A percentile compares a stretch with the other conserved stretches of the same genome.
These are phyloP conservation scores for Lagenidium sp. DNA, from an alignment of 352 stramenopile species.

Conservation along the genomic window DNA sequence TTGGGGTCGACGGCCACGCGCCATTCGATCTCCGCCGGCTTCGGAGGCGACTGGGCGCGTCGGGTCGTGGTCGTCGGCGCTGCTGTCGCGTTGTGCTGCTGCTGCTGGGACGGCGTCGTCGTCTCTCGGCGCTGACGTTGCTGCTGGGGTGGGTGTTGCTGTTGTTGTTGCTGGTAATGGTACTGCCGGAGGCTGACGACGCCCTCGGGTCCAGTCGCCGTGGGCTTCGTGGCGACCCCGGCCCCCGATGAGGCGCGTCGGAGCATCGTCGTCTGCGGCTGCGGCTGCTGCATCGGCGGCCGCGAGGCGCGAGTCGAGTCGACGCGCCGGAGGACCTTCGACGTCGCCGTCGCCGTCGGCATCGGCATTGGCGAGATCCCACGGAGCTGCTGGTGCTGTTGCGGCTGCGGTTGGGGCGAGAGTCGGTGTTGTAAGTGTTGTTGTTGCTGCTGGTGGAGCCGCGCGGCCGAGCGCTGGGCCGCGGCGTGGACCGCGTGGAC, in stretches of 20 bases:
- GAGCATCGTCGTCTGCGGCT: background rate
- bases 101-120: background rate
- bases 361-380: no score
- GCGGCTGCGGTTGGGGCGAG: background rate
- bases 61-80: background rate
- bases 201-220: background rate
- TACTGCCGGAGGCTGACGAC: background rate
- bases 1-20: constrained; percentile 71
- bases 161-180: constrained; percentile 7
- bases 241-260: no score
- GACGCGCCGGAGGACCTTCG: background rate
- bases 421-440: no score
- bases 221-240: background rate
- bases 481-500: background rate
- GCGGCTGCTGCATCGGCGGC: background rate
- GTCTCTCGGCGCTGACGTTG: background rate
- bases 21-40: constrained; percentile 35
- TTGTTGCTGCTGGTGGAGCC: constrained; percentile 3
- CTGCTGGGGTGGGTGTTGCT: background rate
- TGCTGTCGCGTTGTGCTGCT: background rate
- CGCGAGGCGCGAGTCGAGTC: background rate
- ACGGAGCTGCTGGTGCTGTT: no score
- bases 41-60: background rate
- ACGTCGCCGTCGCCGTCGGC: background rate
- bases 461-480: constrained; percentile 1